Evolutionary conservation across 257 asterid species (phyloP).

Genomic region (Solanum ossicruentum): DNA sequence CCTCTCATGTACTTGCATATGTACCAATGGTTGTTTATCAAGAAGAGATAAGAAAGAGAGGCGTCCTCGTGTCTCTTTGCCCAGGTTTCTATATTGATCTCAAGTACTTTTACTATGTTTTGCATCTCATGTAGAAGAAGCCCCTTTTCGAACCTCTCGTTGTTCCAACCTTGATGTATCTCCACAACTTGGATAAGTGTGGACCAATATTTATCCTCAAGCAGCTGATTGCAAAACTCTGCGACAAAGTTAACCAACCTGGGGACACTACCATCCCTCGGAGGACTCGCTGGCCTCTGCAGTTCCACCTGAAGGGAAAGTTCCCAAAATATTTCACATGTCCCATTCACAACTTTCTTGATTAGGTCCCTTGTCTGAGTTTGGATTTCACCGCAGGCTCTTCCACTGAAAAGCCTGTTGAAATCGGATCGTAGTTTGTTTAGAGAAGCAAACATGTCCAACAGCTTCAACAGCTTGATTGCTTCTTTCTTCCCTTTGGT

Average conservation of each 20-base stretch:
- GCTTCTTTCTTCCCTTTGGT: conserved; percentile 71
- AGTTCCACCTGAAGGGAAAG: conserved; percentile 60
- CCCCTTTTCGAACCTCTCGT: conserved; percentile 16
- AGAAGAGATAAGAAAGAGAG: conserved; percentile 40
- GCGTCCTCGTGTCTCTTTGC: conserved; percentile 34
- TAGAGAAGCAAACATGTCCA: conserved; percentile 55
- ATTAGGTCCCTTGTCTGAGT: conserved; percentile 53
- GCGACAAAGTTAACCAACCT: conserved; percentile 48
- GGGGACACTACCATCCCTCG: conserved; percentile 51
- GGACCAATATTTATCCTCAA: conserved; percentile 46
- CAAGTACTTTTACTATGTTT: conserved; percentile 37
- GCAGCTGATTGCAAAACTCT: conserved; percentile 54
- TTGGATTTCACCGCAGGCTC: conserved; percentile 40
- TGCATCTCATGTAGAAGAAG: conserved; percentile 32
- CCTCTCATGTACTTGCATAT: conserved; percentile 35
- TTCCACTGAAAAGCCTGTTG: conserved; percentile 57
- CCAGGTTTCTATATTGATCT: conserved; percentile 57
- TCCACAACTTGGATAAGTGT: conserved; percentile 44
- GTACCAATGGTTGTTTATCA: conserved; percentile 61
- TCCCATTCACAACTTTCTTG: conserved; percentile 52
- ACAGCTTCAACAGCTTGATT: conserved; percentile 53
- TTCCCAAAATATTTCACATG: conserved; percentile 53
- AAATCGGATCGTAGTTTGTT: conserved; percentile 53
- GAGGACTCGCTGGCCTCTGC: conserved; percentile 45
- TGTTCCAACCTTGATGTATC: conserved; percentile 60